These are phyloP conservation scores for Psilocybe azurescens DNA, from an alignment of 768 basidiomycete genomes.

Conservation along the genomic window DNA sequence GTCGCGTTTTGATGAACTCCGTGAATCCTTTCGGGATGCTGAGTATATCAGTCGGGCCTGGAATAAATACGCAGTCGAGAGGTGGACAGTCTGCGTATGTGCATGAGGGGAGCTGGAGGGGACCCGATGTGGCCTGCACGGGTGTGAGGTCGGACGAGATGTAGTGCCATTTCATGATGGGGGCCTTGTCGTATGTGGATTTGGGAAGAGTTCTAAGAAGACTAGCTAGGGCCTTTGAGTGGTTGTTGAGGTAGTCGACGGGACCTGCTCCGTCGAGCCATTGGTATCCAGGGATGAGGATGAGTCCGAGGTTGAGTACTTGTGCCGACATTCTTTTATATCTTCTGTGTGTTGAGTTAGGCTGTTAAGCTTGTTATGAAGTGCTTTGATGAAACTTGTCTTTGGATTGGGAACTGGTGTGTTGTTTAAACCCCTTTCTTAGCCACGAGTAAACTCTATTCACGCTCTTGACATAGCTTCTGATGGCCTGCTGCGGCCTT, in stretches of 20 bases:
- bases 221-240: constrained; percentile 10
- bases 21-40: constrained; percentile 11
- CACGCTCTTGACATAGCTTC: too few species aligned
- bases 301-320: constrained; percentile 15
- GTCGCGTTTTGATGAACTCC: constrained; percentile 17
- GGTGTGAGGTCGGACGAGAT: constrained; percentile 17
- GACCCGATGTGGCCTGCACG: constrained; percentile 20
- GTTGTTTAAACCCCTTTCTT: neutral
- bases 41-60: constrained; percentile 16
- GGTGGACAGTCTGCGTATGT: constrained; percentile 22
- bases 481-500: too few species aligned
- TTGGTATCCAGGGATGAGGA: constrained; percentile 20
- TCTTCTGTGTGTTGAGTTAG: neutral
- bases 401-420: neutral
- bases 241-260: constrained; percentile 22
- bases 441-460: too few species aligned
- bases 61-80: constrained; percentile 28
- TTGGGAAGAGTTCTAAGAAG: neutral
- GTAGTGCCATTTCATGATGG: constrained; percentile 23
- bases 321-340: neutral
- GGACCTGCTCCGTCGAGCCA: constrained; percentile 24
- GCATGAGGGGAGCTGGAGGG: constrained; percentile 18
- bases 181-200: constrained; percentile 12
- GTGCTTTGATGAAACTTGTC: neutral
- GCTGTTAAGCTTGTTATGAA: neutral